Evolutionary conservation across 1,284 basidiomycete species (phyloP), one percentile per base, ranked within the genome.

Genomic region (Apiotrichum mycotoxinovorans): DNA sequence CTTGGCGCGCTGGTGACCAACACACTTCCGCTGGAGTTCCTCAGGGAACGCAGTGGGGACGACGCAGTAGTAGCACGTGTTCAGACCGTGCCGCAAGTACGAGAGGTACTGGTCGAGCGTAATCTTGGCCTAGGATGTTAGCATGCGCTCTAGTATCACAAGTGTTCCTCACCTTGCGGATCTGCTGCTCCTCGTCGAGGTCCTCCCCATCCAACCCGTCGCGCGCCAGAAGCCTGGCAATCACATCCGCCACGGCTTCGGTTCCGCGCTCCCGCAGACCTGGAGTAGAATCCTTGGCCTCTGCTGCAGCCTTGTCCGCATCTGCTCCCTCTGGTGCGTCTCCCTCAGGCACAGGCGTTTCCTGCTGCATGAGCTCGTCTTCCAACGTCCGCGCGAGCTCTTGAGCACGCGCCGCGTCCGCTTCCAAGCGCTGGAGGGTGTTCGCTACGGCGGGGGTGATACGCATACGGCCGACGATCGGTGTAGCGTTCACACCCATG

Each of bases 11-110:
- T 88, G 81, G 80, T 97, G 94, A 79, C 86, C 87, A 66, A 95
- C 82, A 81, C 93, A 96, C 79, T 92, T 91, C 71, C 91, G 84
- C 76, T 91, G 87, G 69, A 97, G 83, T 81, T 95, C 91, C 79
- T 97, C 94, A 75, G 87, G 79, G 80, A 92, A 91, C 78, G 94
- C 88, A 72, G 86, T 88, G 65, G 89, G 84, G 72, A 91, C 86
- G 67, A 89, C 86, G 80, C 93, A 97, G 79, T 97, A 97, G 79
- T 93, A 97, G 83, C 94, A 78, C 25, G 72, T 73, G 33, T 72
- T 70, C 7, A 78, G 62, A 43, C 70, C 75, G 34, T 69, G 57
- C 9, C 70, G 69, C 33, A 75, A 64, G 47, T 74, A 74, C 0
- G 70, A 63, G 18, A 75, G 66, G 69, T 35, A 71, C 65, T 35